phyloP scores from a whole-genome alignment of 2,329 filamentous ascomycete species.

The Claviceps sp. region DNA sequence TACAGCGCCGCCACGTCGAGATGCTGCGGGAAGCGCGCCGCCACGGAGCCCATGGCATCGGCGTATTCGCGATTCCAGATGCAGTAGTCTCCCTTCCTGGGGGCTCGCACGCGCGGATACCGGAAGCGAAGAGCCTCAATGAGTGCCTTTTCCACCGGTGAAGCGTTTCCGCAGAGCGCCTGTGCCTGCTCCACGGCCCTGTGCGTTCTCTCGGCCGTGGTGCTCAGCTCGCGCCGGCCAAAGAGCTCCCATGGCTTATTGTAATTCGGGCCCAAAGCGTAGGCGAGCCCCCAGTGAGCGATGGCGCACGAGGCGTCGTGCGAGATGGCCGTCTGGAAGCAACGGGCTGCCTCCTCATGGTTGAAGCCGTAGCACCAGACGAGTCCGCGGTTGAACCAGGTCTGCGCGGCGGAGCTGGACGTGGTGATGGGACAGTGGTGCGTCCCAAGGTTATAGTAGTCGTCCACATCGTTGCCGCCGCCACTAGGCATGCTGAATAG shows the following conservation, averaged over 20 bases:
- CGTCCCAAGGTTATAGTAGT: conserved; percentile 48
- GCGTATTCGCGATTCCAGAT: conserved; percentile 23
- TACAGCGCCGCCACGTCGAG: conserved; percentile 24
- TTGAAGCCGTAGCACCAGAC: conserved; percentile 67
- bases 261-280: conserved; percentile 60
- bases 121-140: conserved; percentile 47
- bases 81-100: conserved; percentile 31
- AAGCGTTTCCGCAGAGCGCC: conserved; percentile 7
- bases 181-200: conserved; percentile 17
- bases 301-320: conserved; percentile 43
- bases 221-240: conserved; percentile 43
- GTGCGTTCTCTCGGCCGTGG: conserved; percentile 27
- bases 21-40: conserved; percentile 24
- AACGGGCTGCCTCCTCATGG: conserved; percentile 54
- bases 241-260: conserved; percentile 68
- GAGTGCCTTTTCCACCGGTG: conserved; percentile 43
- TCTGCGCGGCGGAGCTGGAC: conserved; percentile 35
- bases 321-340: conserved; percentile 47
- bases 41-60: conserved; percentile 25
- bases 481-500: not conserved
- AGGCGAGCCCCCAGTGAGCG: conserved; percentile 59
- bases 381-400: conserved; percentile 61
- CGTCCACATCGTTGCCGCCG: conserved; percentile 18
- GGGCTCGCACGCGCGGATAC: conserved; percentile 39
- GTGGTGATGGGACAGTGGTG: conserved; percentile 44